A percentile compares a stretch with the other conserved stretches of the same genome.
Conservation (phyloP, 1,284 basidiomycete genomes). For the Dichomitus squalens region DNA sequence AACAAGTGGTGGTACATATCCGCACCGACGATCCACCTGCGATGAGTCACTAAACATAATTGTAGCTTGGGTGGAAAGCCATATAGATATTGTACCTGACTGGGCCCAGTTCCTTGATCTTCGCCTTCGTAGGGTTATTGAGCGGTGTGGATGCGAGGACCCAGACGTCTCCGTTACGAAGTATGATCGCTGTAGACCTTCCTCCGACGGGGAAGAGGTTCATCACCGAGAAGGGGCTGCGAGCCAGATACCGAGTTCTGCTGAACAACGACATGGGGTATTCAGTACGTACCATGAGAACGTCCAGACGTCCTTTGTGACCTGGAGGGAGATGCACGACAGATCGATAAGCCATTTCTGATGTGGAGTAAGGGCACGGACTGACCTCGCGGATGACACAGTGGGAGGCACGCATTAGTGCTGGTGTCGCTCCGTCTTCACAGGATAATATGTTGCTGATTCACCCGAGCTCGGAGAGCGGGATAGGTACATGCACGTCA, state of each 20-base stretch:
- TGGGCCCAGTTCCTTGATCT: conserved; percentile 68
- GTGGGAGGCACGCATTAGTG: neutral
- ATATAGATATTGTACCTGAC: neutral
- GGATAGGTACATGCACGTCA: no score
- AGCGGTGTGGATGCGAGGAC: conserved; percentile 85
- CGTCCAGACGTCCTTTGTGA: conserved; percentile 64
- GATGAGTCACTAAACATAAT: no score
- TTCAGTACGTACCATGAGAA: conserved; percentile 57
- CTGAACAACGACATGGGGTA: neutral
- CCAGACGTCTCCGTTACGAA: conserved; percentile 77
- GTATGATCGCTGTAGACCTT: conserved; percentile 80
- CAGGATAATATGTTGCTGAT: no score
- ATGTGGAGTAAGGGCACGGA: neutral
- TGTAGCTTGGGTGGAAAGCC: no score
- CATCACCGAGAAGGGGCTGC: conserved; percentile 70
- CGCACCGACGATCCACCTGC: conserved; percentile 67
- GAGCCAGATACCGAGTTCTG: no score
- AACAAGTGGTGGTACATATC: conserved; percentile 70
- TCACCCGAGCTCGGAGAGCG: no score
- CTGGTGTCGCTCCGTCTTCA: no score
- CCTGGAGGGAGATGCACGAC: conserved; percentile 44
- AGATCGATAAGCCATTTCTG: neutral
- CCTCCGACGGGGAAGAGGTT: conserved; percentile 77
- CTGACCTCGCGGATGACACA: neutral
- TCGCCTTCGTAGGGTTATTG: conserved; percentile 70